Evolutionary conservation across 352 stramenopile species (phyloP), one percentile per base, ranked within the genome.

Genomic region (Pythium aristosporum): DNA sequence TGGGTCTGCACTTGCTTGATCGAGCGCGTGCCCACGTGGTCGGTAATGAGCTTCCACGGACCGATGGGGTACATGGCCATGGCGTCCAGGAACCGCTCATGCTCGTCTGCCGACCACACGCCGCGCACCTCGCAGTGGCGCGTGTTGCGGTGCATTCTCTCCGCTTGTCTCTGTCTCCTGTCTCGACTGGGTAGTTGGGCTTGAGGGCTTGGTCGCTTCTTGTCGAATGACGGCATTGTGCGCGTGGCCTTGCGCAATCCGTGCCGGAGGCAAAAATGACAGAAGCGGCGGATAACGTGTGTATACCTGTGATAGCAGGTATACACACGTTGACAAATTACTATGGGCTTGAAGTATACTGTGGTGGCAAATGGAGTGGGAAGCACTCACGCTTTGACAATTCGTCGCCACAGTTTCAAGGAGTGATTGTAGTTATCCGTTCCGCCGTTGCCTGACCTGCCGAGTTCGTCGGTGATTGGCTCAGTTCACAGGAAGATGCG

Each of bases 1-100:
- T 92, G 83, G 15, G 83, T 90, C 68, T 89, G 83, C 62, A 89
- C 78, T 61, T 92, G 83, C 68, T 88, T 88, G 65, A 90, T 88
- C 16, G 80, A 88, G 37, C 81, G 79, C 67, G 83, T 89, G 63
- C 79, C 79, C 20, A 92, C 82, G 66, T 86, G 80, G 44, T 76
- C 76, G 5, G 83, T 80, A 58, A 92, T 92, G 36, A 72, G 76
- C 54, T 79, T 83, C 83, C 83, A 92, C 48, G 81, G 80, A 13
- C 81, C 79, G 30, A 74, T 76, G 3, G 80, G 80, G 57, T 87
- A 90, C 60, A 87, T 71, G 57, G 89, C 81, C 77, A 92, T 89
- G 57, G 79, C 83, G 39, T 89, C 72, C 54, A 92, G 65, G 69
- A 92, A 92, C 52, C 83, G 78, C 58, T 90, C 80, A 68, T 92